These are phyloP conservation scores for Elaeagnus macrophylla DNA, from an alignment of 306 rosid genomes.

Conservation along the genomic window DNA sequence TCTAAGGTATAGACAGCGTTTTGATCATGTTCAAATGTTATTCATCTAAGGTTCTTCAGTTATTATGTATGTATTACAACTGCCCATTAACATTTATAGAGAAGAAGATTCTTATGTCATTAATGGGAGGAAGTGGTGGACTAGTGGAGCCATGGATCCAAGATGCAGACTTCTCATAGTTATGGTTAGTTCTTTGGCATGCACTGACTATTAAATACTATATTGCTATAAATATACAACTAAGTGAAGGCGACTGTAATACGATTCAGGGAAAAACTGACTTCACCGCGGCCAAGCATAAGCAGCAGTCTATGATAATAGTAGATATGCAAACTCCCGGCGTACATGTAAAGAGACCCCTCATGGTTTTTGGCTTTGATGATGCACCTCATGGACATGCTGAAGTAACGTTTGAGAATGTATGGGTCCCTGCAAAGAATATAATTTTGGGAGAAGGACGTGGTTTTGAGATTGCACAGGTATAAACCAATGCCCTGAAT, in stretches of 20 bases:
- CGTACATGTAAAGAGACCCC: slow-evolving; percentile 68
- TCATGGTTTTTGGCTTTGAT: slow-evolving; percentile 84
- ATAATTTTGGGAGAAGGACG: slow-evolving; percentile 91
- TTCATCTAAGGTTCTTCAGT: background rate
- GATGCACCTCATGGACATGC: slow-evolving; percentile 99
- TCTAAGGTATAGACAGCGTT: background rate
- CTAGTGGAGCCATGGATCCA: slow-evolving; percentile 98
- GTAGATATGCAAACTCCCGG: slow-evolving; percentile 85
- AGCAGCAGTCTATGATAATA: slow-evolving; percentile 92
- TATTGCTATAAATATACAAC: slow-evolving; percentile 2
- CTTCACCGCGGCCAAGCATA: slow-evolving; percentile 67
- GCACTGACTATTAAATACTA: slow-evolving; percentile 7
- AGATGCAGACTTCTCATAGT: slow-evolving; percentile 81
- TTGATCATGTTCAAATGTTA: too few species aligned
- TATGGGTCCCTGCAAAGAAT: slow-evolving; percentile 59
- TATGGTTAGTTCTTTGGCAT: slow-evolving; percentile 58
- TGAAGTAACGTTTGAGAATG: slow-evolving; percentile 73
- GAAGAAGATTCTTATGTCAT: slow-evolving; percentile 75
- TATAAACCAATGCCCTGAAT: background rate
- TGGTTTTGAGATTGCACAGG: slow-evolving; percentile 98
- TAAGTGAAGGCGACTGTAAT: slow-evolving; percentile 20
- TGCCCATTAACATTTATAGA: slow-evolving; percentile 26
- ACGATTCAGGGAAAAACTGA: slow-evolving; percentile 83
- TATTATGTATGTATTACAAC: background rate
- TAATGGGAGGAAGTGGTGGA: slow-evolving; percentile 96